A percentile compares a stretch with the other conserved stretches of the same genome.
Conservation (phyloP, 2,329 filamentous ascomycete species). For the Teratosphaeria pseudoeucalypti region DNA sequence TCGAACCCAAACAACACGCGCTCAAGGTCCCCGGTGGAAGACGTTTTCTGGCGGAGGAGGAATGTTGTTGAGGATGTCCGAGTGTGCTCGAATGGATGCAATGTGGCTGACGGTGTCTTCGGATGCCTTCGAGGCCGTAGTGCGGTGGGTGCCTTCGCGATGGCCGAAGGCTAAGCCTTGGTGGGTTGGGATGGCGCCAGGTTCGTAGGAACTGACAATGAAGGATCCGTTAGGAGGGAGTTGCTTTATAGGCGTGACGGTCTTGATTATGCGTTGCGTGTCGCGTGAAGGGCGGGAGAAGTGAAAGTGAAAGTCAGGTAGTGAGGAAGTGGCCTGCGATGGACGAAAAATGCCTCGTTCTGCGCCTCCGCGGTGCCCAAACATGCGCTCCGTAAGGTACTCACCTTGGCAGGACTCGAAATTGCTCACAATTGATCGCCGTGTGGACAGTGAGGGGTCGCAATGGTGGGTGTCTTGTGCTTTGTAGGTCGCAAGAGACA, state of each 20-base stretch:
- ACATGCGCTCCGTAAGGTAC: not conserved
- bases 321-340: not conserved
- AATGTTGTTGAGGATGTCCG: slow-evolving; percentile 39
- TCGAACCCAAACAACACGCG: slow-evolving; percentile 33
- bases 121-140: slow-evolving; percentile 35
- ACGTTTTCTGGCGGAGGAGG: slow-evolving; percentile 15
- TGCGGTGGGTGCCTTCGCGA: slow-evolving; percentile 32
- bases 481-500: not conserved
- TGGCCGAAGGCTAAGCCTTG: slow-evolving; percentile 18
- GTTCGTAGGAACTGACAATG: not conserved
- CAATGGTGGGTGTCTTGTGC: not conserved
- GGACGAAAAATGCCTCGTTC: not conserved
- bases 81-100: slow-evolving; percentile 35
- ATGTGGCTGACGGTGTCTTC: slow-evolving; percentile 36
- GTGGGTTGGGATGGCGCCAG: not conserved
- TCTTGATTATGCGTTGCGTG: not conserved
- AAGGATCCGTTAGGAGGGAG: not conserved
- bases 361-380: not conserved
- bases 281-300: not conserved
- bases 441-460: not conserved
- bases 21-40: slow-evolving; percentile 27
- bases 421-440: not conserved
- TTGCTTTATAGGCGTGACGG: not conserved
- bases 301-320: not conserved
- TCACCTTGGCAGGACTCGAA: not conserved